phyloP scores from a whole-genome alignment of 176 grass and related monocot species.

The Hordeum vulgare region MorexV3_pseudomolecules_assembly NC_058522.1:393440537-393441036 shows the following conservation, averaged over 20 bases:
- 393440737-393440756: slow-evolving; percentile 26
- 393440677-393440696: background rate
- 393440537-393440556: slow-evolving; percentile 48
- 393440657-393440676: slow-evolving; percentile 22
- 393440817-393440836: background rate
- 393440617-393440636: slow-evolving; percentile 64
- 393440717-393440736: slow-evolving; percentile 32
- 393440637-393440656: slow-evolving; percentile 36
- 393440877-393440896: background rate
- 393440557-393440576: slow-evolving; percentile 29
- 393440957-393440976: too few species aligned
- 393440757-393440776: background rate
- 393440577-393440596: slow-evolving; percentile 49
- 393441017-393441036: background rate
- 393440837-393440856: background rate
- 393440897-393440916: background rate
- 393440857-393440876: background rate
- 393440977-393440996: background rate
- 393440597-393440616: slow-evolving; percentile 53
- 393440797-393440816: background rate
- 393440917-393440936: background rate
- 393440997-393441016: background rate
- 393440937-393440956: background rate
- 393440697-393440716: background rate
- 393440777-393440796: background rate